Evolutionary conservation across 2,329 filamentous ascomycete species (phyloP), one percentile per base, ranked within the genome.

Genomic region (Aspergillus neotritici): DNA sequence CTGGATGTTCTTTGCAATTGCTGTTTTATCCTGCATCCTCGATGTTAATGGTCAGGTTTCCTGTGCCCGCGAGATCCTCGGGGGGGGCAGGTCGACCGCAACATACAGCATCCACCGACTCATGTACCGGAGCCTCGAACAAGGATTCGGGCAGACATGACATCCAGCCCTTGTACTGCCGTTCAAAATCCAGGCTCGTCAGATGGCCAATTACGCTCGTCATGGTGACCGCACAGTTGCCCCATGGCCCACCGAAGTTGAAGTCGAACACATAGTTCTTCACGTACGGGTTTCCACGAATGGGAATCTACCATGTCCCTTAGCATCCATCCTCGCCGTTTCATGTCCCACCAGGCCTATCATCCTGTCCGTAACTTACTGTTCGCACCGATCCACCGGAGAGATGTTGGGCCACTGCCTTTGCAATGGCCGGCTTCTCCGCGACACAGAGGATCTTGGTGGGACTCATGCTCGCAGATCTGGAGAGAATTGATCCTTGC

Each of bases 221-320:
- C 86, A 98, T 97, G 34, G 84, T 89, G 36, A 96, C 91, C 10
- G 80, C 75, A 64, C 87, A 95, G 48, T 75, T 75, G 14, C 90
- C 89, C 86, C 88, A 95, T 52, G 77, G 74, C 36, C 73, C 77
- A 5, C 83, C 83, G 64, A 98, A 98, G 62, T 87, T 82, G 68
- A 93, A 98, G 35, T 84, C 77, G 61, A 98, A 98, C 21, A 82
- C 77, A 70, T 96, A 97, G 59, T 98, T 98, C 64, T 96, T 97
- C 65, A 94, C 84, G 68, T 83, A 97, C 55, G 79, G 78, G 51
- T 82, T 82, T 14, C 80, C 77, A 30, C 61, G 73, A 3, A 88
- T 85, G 49, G 79, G 76, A 54, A 76, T 75, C 87, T 94, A 57
- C 11, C 21, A 38, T 36, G n/a, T 31, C 40, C 28, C 36, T 61